Evolutionary conservation across 2,329 filamentous ascomycete species (phyloP).

Genomic region (Neocatenulostroma microsporum): DNA sequence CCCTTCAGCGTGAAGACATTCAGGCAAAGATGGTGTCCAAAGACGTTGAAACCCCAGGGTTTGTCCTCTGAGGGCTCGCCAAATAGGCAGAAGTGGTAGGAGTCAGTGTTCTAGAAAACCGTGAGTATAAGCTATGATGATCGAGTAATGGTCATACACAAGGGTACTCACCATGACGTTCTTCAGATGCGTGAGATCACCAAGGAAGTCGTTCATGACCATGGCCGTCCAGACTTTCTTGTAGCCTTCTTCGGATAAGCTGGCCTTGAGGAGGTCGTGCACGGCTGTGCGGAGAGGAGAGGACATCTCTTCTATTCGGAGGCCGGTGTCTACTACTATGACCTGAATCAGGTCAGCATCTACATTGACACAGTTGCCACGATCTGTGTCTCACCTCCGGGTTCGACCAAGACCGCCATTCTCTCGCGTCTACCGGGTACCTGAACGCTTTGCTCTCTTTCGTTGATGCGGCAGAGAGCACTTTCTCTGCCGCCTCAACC

Average conservation of each 20-base stretch:
- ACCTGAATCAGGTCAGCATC: conserved; percentile 34
- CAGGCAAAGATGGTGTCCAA: conserved; percentile 69
- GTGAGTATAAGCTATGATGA: too few species aligned
- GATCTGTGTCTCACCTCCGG: conserved; percentile 43
- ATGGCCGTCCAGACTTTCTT: conserved; percentile 59
- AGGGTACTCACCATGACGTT: too few species aligned
- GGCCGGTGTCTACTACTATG: conserved; percentile 54
- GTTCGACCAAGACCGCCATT: conserved; percentile 64
- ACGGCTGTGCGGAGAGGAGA: conserved; percentile 41
- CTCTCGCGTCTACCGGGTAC: conserved; percentile 59
- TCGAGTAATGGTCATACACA: too few species aligned
- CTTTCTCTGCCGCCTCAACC: conserved; percentile 40
- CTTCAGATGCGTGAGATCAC: conserved; percentile 54
- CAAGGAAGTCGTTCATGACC: conserved; percentile 66
- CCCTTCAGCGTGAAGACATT: conserved; percentile 57
- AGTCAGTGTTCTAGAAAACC: conserved; percentile 66
- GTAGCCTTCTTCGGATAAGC: conserved; percentile 62
- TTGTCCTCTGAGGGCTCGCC: conserved; percentile 48
- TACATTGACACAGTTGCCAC: too few species aligned
- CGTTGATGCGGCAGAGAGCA: conserved; percentile 5
- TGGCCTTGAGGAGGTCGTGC: conserved; percentile 48
- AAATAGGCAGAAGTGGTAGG: conserved; percentile 67
- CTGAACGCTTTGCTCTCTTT: conserved; percentile 43
- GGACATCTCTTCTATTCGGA: conserved; percentile 58
- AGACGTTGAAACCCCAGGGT: conserved; percentile 67